These are phyloP conservation scores for Fusarium nurragi DNA, from an alignment of 2,329 filamentous ascomycete species.

Conservation along the genomic window DNA sequence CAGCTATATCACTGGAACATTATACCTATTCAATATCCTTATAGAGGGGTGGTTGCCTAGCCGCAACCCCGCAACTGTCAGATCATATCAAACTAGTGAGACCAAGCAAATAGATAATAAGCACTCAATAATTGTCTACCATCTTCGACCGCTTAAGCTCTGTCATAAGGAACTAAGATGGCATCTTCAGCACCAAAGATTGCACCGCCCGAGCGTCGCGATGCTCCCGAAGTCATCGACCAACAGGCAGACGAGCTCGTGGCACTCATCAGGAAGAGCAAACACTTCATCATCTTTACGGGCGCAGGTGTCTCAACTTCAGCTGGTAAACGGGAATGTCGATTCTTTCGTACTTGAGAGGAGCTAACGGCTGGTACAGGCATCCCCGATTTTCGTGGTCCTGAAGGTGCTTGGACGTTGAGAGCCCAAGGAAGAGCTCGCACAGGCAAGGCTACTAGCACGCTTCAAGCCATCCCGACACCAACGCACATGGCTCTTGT, in stretches of 20 bases:
- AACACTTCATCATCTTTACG: slow-evolving; percentile 58
- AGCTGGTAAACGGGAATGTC: slow-evolving; percentile 45
- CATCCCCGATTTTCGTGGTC: slow-evolving; percentile 60
- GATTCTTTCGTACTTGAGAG: rapidly evolving
- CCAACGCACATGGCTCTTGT: slow-evolving; percentile 59
- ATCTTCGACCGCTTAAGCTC: too few species aligned
- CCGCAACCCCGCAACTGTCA: not conserved
- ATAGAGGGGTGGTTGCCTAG: slow-evolving; percentile 30
- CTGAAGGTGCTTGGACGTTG: slow-evolving; percentile 57
- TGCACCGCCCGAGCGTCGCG: slow-evolving; percentile 23
- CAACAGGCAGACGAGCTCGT: slow-evolving; percentile 52
- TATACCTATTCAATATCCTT: not conserved
- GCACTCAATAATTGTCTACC: too few species aligned
- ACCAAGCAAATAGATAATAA: not conserved
- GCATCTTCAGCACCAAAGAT: slow-evolving; percentile 24
- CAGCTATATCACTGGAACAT: not conserved
- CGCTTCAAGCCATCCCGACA: slow-evolving; percentile 57
- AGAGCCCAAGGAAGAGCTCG: slow-evolving; percentile 53
- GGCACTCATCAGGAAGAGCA: slow-evolving; percentile 52
- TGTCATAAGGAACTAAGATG: not conserved
- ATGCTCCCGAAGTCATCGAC: slow-evolving; percentile 28
- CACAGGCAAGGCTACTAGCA: slow-evolving; percentile 47
- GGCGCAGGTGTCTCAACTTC: slow-evolving; percentile 59
- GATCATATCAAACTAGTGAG: not conserved
- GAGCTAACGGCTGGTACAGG: slow-evolving; percentile 38